Conservation (phyloP, 2,329 filamentous ascomycete species). For the Verticillium isaacii region DNA sequence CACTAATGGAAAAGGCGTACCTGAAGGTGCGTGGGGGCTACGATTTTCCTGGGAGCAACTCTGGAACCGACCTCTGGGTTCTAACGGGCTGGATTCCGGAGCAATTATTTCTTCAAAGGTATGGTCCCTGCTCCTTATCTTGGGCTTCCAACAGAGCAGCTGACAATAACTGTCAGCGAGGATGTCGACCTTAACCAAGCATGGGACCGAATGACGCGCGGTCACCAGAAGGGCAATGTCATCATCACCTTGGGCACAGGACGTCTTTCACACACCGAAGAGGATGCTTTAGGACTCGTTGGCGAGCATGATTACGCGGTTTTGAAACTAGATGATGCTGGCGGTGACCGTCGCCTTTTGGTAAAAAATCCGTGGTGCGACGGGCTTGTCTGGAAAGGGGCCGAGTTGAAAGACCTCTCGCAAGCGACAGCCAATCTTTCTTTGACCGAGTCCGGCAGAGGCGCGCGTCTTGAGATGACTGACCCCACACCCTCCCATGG, state of each 20-base stretch:
- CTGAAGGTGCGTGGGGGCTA: slow-evolving; percentile 93
- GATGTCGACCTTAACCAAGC: slow-evolving; percentile 71
- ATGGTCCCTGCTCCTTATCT: slow-evolving; percentile 6
- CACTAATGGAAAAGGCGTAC: slow-evolving; percentile 92
- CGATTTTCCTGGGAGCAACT: slow-evolving; percentile 96
- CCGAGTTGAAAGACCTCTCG: slow-evolving; percentile 4
- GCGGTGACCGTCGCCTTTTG: slow-evolving; percentile 63
- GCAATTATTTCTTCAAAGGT: slow-evolving; percentile 83
- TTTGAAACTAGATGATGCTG: slow-evolving; percentile 64
- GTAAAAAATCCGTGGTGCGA: slow-evolving; percentile 97
- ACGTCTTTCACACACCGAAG: slow-evolving; percentile 69
- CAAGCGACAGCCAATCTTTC: background rate
- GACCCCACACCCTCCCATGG: slow-evolving; percentile 37
- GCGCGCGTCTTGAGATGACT: slow-evolving; percentile 5
- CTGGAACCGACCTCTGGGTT: slow-evolving; percentile 88
- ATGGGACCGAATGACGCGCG: slow-evolving; percentile 72
- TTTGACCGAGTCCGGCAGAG: background rate
- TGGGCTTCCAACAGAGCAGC: background rate
- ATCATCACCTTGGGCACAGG: slow-evolving; percentile 89
- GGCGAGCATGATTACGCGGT: slow-evolving; percentile 94
- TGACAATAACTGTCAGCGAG: slow-evolving; percentile 46
- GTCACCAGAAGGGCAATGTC: slow-evolving; percentile 74
- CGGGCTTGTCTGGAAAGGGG: slow-evolving; percentile 65
- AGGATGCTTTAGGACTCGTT: slow-evolving; percentile 75
- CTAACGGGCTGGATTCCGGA: slow-evolving; percentile 96